Evolutionary conservation across 768 basidiomycete species (phyloP).

Genomic region (Mycena rebaudengoi): DNA sequence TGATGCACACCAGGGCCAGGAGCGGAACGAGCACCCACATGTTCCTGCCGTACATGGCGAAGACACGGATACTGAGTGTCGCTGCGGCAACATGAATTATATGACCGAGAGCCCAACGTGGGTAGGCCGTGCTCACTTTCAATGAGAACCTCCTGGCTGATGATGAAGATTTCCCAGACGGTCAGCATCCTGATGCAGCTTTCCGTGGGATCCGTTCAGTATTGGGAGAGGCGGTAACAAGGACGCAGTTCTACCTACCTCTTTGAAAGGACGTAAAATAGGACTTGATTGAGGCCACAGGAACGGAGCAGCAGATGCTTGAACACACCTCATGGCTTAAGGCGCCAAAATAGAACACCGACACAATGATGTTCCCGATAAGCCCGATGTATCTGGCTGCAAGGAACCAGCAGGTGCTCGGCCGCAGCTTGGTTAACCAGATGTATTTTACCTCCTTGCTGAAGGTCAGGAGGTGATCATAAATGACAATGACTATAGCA

Average conservation of each 20-base stretch:
- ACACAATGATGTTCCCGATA: slow-evolving; percentile 7
- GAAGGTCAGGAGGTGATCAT: slow-evolving; percentile 16
- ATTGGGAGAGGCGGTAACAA: slow-evolving; percentile 6
- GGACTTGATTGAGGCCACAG: slow-evolving; percentile 1
- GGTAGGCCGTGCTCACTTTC: slow-evolving; percentile 15
- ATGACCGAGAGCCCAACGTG: not conserved
- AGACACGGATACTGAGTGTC: slow-evolving; percentile 12
- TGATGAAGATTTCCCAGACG: slow-evolving; percentile 11
- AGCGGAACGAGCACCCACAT: slow-evolving; percentile 9
- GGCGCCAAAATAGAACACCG: slow-evolving; percentile 6
- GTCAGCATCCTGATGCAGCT: slow-evolving; percentile 13
- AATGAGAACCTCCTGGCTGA: slow-evolving; percentile 11
- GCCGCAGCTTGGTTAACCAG: slow-evolving; percentile 16
- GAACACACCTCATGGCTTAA: slow-evolving; percentile 18
- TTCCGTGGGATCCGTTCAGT: slow-evolving; percentile 9
- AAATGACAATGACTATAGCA: slow-evolving; percentile 14
- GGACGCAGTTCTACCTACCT: slow-evolving; percentile 5
- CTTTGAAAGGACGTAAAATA: slow-evolving; percentile 12
- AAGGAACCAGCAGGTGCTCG: slow-evolving; percentile 17
- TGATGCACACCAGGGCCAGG: slow-evolving; percentile 9
- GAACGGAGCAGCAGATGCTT: slow-evolving; percentile 6
- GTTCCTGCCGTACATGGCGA: slow-evolving; percentile 16
- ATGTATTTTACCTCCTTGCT: slow-evolving; percentile 15
- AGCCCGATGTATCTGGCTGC: slow-evolving; percentile 15
- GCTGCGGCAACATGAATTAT: slow-evolving; percentile 5